These are phyloP conservation scores for Penicillium goetzii DNA, from an alignment of 495 filamentous ascomycete genomes.

Conservation along the genomic window DNA sequence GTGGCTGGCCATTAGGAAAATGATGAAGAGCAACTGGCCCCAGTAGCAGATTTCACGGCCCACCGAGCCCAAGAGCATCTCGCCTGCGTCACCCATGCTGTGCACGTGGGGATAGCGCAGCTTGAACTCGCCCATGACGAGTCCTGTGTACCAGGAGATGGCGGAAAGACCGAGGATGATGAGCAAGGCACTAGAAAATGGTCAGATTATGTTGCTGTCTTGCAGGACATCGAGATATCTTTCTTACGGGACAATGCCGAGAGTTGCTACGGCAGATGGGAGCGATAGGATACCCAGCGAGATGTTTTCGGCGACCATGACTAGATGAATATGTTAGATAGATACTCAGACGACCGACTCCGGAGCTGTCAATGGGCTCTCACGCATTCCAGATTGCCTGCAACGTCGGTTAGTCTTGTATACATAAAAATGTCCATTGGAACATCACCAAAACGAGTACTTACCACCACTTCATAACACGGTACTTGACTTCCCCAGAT, in stretches of 20 bases:
- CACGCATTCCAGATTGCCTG: constrained; percentile 37
- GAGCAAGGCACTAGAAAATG: constrained; percentile 26
- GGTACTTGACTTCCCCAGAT: constrained; percentile 40
- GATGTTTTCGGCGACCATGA: constrained; percentile 67
- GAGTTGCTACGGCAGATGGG: constrained; percentile 59
- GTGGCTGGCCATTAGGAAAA: constrained; percentile 76
- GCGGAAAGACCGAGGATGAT: constrained; percentile 61
- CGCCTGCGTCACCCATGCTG: constrained; percentile 67
- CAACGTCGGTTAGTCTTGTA: constrained; percentile 10
- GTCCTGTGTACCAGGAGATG: constrained; percentile 47
- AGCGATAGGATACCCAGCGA: constrained; percentile 64
- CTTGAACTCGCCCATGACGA: constrained; percentile 33
- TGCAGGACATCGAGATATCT: constrained; percentile 28
- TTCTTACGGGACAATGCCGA: constrained; percentile 63
- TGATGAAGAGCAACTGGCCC: constrained; percentile 63
- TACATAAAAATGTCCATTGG: not conserved
- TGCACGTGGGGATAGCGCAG: constrained; percentile 31
- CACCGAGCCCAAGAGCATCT: constrained; percentile 63
- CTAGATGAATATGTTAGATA: constrained; percentile 17
- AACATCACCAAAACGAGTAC: constrained; percentile 4
- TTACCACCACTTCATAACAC: constrained; percentile 46
- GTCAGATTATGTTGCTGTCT: not conserved
- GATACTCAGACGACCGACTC: not conserved
- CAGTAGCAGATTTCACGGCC: constrained; percentile 66
- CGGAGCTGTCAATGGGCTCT: not conserved